Base-by-base conservation (phyloP, 495 filamentous ascomycete genomes). In the Tuber brumale region DNA sequence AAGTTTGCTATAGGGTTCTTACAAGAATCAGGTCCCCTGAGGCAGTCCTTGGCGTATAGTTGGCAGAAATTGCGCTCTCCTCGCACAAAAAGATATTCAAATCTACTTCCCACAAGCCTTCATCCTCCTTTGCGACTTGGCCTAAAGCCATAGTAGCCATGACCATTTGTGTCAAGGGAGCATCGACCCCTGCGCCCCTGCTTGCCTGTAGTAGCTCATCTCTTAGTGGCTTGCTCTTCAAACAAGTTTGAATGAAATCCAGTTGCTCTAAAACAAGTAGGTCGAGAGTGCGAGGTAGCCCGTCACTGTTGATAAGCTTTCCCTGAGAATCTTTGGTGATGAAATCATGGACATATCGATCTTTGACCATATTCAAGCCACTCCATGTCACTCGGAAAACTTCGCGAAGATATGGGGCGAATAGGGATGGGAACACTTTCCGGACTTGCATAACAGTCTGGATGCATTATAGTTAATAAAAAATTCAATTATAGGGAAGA, bases 31-130 rank as follows among this genome's bases (percentile, higher is more conserved):
- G 86, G 82, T 97, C 95, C 42, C 94, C 94, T 80, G 93, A 94
- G 71, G 95, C 95, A 19, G 92, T 96, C 71, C 95, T 88, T 42
- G 95, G 92, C 3, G 95, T 97, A 83, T 97, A 99, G 82, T 98
- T 97, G 39, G 94, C 92, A n/a, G 94, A 97, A 71, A 97, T 91
- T 19, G 93, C 93, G 3, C 93, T 95, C 84, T 99, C 95, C 81
- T 99, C 95, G 0, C 94, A 94, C 42, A 99, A 87, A 84, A 96
- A 99, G 1, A 98, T 88, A 70, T 96, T 98, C 73, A 97, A 90
- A 84, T 99, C 95, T 75, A 97, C 91, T 74, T 98, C 93, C 95
- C 95, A 99, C 42, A 99, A 85, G 12, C 92, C 93, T 84, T 96
- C 93, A 81, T 98, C 96, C 82, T 99, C 95, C 19, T 88, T 90